Conservation (phyloP, 192 early-diverging fungal genomes). For the Podila horticola region DNA sequence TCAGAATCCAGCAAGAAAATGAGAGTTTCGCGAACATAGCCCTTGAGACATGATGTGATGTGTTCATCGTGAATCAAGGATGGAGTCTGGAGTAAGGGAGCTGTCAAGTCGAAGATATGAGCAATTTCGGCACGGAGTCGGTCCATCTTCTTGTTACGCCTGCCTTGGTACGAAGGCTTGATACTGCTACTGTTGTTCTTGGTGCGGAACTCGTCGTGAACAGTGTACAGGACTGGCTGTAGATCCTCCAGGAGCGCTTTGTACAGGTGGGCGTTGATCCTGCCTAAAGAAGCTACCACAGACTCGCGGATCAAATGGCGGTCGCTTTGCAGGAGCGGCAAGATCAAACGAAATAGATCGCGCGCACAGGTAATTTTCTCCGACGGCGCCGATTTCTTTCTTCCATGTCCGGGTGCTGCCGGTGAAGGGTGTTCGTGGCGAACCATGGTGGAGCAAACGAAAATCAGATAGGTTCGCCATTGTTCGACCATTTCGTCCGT, state of each 20-base stretch:
- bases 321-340: conserved; percentile 77
- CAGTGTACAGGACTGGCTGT: conserved; percentile 62
- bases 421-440: conserved; percentile 52
- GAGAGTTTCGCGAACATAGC: conserved; percentile 81
- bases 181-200: conserved; percentile 36
- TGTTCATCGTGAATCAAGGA: conserved; percentile 66
- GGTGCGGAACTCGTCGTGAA: conserved; percentile 72
- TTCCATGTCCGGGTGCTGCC: conserved; percentile 48
- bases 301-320: conserved; percentile 72
- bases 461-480: conserved; percentile 78
- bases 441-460: conserved; percentile 75
- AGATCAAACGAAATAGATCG: conserved; percentile 72
- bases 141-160: conserved; percentile 70
- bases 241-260: conserved; percentile 74
- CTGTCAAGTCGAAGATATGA: conserved; percentile 76
- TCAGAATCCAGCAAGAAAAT: conserved; percentile 81
- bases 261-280: conserved; percentile 74
- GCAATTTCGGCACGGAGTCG: conserved; percentile 77
- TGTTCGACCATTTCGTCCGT: conserved; percentile 75
- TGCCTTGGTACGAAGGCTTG: conserved; percentile 65
- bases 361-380: conserved; percentile 62
- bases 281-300: conserved; percentile 70
- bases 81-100: conserved; percentile 70
- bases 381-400: conserved; percentile 53
- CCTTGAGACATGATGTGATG: conserved; percentile 72